Percentiles rank a stretch among this genome's conserved stretches.
Evolutionary conservation across 306 rosid genomes (phyloP).

Genomic region (Prosopis cineraria): DNA sequence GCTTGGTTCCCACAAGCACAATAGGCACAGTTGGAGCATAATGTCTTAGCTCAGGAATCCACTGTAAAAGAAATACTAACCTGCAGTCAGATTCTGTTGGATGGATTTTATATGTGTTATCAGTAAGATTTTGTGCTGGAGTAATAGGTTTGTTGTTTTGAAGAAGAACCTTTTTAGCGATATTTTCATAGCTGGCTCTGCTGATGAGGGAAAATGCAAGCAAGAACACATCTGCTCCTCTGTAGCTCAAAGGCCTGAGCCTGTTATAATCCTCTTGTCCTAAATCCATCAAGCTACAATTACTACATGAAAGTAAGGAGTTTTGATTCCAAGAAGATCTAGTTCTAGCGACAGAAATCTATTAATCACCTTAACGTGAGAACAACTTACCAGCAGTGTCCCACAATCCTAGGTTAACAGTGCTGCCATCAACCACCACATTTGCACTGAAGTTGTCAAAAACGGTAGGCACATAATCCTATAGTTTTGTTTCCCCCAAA

Average conservation of each 20-base stretch:
- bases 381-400: constrained; percentile 85
- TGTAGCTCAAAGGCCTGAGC: constrained; percentile 94
- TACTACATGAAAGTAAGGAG: neutral
- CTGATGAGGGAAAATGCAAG: constrained; percentile 89
- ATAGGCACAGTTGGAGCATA: constrained; percentile 77
- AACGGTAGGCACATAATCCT: constrained; percentile 96
- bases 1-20: constrained; percentile 62
- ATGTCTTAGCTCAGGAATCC: constrained; percentile 81
- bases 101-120: too few species aligned
- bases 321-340: constrained; percentile 6
- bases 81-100: constrained; percentile 28
- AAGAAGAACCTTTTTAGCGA: constrained; percentile 73
- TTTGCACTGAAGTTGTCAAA: constrained; percentile 95
- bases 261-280: constrained; percentile 96
- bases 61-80: constrained; percentile 44
- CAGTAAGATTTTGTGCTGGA: constrained; percentile 14
- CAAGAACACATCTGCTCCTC: constrained; percentile 96
- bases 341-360: constrained; percentile 13
- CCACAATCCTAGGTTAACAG: constrained; percentile 89
- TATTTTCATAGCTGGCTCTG: constrained; percentile 94
- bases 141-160: neutral
- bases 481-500: neutral
- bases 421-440: constrained; percentile 96
- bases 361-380: neutral
- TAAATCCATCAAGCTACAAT: constrained; percentile 40